Percentiles rank a stretch among this genome's conserved stretches.
Evolutionary conservation across 2,329 filamentous ascomycete species (phyloP).

Genomic region (Chrysoporthe puriensis): DNA sequence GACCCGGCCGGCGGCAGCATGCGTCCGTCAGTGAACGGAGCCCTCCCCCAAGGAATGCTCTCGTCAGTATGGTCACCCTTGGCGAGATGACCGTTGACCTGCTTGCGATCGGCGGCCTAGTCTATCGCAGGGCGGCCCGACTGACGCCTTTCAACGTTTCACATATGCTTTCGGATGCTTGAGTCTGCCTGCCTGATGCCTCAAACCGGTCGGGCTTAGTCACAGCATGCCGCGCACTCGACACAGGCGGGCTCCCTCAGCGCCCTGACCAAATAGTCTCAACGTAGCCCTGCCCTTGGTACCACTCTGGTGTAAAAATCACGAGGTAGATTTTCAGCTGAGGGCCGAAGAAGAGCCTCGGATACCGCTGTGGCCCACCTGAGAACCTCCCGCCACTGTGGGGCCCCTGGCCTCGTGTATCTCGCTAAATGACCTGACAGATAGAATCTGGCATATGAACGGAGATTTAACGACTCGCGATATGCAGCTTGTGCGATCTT

Average conservation of each 20-base stretch:
- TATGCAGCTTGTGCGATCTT: conserved; percentile 26
- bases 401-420: conserved; percentile 6
- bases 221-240: background rate
- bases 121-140: background rate
- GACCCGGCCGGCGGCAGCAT: background rate
- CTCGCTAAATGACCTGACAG: conserved; percentile 25
- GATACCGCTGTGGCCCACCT: background rate
- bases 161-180: conserved; percentile 10
- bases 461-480: conserved; percentile 28
- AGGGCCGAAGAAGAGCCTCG: background rate
- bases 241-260: background rate
- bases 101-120: background rate
- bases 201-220: background rate
- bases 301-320: too few relatives aligned
- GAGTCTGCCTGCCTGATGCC: background rate
- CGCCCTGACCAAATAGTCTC: too few relatives aligned
- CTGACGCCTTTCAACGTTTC: conserved; percentile 19
- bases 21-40: conserved; percentile 6
- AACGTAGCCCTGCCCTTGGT: too few relatives aligned
- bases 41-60: background rate
- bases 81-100: background rate
- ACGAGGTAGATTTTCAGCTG: too few relatives aligned
- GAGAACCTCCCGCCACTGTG: background rate
- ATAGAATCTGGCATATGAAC: conserved; percentile 24
- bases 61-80: background rate